A percentile compares a stretch with the other conserved stretches of the same genome.
These are phyloP conservation scores for Endocalyx cinctus DNA, from an alignment of 2,329 filamentous ascomycete species.

Conservation along the genomic window DNA sequence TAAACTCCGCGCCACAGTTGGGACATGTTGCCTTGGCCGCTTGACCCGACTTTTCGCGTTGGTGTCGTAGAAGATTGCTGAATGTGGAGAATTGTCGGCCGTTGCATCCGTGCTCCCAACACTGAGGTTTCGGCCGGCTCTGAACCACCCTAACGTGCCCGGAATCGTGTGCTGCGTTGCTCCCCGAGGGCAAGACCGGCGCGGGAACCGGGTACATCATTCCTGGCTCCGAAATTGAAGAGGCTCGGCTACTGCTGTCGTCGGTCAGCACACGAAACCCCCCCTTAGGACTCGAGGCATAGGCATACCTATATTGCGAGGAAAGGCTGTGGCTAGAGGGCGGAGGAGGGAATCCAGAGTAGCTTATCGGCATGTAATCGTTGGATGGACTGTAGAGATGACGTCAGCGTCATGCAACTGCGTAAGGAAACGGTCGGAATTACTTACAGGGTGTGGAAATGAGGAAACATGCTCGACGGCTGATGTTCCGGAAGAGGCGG, in stretches of 20 bases:
- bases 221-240: slow-evolving; percentile 35
- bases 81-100: slow-evolving; percentile 94
- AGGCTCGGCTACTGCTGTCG: slow-evolving; percentile 30
- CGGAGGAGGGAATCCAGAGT: slow-evolving; percentile 30
- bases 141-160: slow-evolving; percentile 65
- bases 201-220: slow-evolving; percentile 41
- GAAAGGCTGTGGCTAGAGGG: slow-evolving; percentile 24
- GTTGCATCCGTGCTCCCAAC: slow-evolving; percentile 96
- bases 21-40: slow-evolving; percentile 85
- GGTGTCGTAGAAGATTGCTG: slow-evolving; percentile 87
- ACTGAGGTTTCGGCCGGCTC: slow-evolving; percentile 85
- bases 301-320: slow-evolving; percentile 36
- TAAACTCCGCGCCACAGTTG: slow-evolving; percentile 90
- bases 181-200: slow-evolving; percentile 31
- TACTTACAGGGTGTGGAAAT: slow-evolving; percentile 24
- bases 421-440: not conserved
- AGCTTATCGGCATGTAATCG: slow-evolving; percentile 42
- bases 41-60: slow-evolving; percentile 90
- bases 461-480: slow-evolving; percentile 22
- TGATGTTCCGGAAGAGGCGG: slow-evolving; percentile 39
- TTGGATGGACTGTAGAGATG: slow-evolving; percentile 17
- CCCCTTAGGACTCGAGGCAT: not conserved
- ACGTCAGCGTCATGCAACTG: no score
- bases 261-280: not conserved
- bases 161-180: slow-evolving; percentile 30